Evolutionary conservation across 495 filamentous ascomycete species (phyloP).

Genomic region (Hypomontagnella submonticulosa): DNA sequence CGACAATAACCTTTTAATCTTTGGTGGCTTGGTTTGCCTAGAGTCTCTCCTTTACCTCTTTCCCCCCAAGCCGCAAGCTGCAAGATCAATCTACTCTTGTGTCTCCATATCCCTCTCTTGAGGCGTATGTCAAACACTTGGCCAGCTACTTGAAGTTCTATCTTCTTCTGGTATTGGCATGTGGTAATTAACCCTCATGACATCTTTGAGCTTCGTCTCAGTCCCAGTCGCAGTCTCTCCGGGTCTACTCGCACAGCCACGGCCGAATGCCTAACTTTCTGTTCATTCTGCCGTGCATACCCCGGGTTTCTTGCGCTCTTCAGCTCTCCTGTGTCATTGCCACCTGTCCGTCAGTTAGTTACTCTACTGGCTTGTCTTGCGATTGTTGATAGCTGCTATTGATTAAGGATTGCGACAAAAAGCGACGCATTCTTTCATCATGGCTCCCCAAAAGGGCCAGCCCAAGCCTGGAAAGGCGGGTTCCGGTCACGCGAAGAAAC

Average conservation of each 20-base stretch:
- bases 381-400: conserved; percentile 10
- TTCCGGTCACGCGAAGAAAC: conserved; percentile 42
- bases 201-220: conserved; percentile 44
- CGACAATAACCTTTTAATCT: too few species aligned
- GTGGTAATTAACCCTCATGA: conserved; percentile 35
- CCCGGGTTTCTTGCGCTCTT: conserved; percentile 26
- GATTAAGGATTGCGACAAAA: conserved; percentile 9
- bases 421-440: conserved; percentile 22
- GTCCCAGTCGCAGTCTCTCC: conserved; percentile 35
- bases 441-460: conserved; percentile 43
- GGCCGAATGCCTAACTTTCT: conserved; percentile 36
- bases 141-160: conserved; percentile 9
- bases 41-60: not conserved
- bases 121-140: not conserved
- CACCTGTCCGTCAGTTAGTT: not conserved
- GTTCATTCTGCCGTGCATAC: conserved; percentile 32
- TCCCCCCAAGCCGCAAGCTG: not conserved
- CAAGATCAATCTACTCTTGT: not conserved
- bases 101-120: not conserved
- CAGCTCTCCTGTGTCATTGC: conserved; percentile 14
- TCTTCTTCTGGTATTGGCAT: conserved; percentile 23
- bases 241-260: conserved; percentile 32
- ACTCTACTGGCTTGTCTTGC: conserved; percentile 8
- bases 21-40: too few species aligned
- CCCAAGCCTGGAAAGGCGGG: conserved; percentile 40